These are phyloP conservation scores for Cupressus sempervirens DNA, from an alignment of 75 land plant species.

Conservation along the genomic window DNA sequence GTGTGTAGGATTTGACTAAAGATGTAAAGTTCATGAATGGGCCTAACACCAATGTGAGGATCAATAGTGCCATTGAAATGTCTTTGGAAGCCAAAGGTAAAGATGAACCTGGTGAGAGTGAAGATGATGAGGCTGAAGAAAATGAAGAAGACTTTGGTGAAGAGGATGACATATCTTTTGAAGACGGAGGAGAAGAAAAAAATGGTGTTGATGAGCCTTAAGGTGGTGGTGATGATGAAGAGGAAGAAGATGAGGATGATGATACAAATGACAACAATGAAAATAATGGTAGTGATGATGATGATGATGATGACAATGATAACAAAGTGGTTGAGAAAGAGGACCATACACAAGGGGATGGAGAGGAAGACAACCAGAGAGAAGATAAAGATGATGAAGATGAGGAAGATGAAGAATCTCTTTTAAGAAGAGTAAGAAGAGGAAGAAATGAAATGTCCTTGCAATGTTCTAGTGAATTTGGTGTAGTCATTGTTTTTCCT, in stretches of 20 bases:
- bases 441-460: constrained; percentile 8
- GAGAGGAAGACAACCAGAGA: constrained; percentile 5
- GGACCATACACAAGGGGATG: background rate
- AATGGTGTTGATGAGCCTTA: background rate
- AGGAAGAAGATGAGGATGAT: constrained; percentile 2
- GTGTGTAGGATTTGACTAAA: constrained; percentile 2
- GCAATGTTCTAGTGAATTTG: background rate
- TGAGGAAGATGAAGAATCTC: constrained; percentile 14
- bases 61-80: background rate
- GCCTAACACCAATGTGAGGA: background rate
- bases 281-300: background rate
- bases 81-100: background rate
- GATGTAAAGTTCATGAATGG: constrained; percentile 10
- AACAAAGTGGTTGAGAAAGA: background rate
- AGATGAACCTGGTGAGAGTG: constrained; percentile 5
- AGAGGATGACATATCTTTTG: constrained; percentile 5
- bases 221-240: constrained; percentile 8
- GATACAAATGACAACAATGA: background rate
- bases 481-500: background rate
- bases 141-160: background rate
- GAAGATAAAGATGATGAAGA: constrained; percentile 12
- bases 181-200: constrained; percentile 7
- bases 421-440: constrained; percentile 12
- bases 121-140: constrained; percentile 7
- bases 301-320: constrained; percentile 9